phyloP scores from a whole-genome alignment of 1,284 basidiomycete genomes.

The Leccinum angustisporum region DNA sequence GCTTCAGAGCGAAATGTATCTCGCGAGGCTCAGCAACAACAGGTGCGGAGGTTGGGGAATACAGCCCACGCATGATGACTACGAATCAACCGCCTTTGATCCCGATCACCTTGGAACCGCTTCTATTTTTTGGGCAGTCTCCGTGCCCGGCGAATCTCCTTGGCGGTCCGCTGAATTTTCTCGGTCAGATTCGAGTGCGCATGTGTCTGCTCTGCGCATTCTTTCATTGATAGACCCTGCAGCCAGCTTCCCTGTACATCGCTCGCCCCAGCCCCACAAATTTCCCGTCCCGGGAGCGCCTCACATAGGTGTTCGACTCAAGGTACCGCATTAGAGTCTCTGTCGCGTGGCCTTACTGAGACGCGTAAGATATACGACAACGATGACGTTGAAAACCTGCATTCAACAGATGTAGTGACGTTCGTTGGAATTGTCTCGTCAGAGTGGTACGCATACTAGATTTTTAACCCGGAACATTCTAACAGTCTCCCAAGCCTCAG shows the following conservation, averaged over 20 bases:
- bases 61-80: slow-evolving; percentile 34
- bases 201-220: background rate
- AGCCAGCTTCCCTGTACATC: slow-evolving; percentile 25
- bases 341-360: slow-evolving; percentile 7
- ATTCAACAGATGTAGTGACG: slow-evolving; percentile 57
- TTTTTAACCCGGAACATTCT: slow-evolving; percentile 3
- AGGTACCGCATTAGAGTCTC: slow-evolving; percentile 42
- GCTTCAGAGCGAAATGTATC: slow-evolving; percentile 66
- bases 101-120: slow-evolving; percentile 59
- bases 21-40: slow-evolving; percentile 44
- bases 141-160: slow-evolving; percentile 60
- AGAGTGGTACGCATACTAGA: slow-evolving; percentile 53
- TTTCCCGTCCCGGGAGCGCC: slow-evolving; percentile 52
- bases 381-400: slow-evolving; percentile 42
- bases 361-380: slow-evolving; percentile 55
- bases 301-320: slow-evolving; percentile 68
- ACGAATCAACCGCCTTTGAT: slow-evolving; percentile 35
- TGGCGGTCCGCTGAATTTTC: slow-evolving; percentile 45
- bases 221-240: slow-evolving; percentile 4
- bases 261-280: slow-evolving; percentile 53
- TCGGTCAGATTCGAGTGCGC: slow-evolving; percentile 31
- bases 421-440: slow-evolving; percentile 70
- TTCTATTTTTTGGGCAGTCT: slow-evolving; percentile 66
- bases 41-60: slow-evolving; percentile 72
- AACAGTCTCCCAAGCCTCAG: slow-evolving; percentile 32